Evolutionary conservation across 768 basidiomycete species (phyloP), one percentile per base, ranked within the genome.

Genomic region (Serendipita sp.): DNA sequence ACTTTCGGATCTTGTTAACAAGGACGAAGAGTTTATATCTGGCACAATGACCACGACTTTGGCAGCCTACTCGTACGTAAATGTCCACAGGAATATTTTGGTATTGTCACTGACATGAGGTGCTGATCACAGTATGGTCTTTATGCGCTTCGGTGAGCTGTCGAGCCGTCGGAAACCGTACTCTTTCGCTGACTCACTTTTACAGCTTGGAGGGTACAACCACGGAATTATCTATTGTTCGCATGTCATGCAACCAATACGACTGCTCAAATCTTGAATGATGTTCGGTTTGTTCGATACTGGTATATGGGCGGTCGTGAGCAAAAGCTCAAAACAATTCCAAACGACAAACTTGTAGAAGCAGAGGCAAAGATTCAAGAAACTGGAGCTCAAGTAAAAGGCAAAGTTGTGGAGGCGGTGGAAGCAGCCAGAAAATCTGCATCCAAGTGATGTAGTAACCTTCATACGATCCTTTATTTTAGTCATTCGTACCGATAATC

Each of bases 11-110:
- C 77, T 98, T 71, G 79, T 69, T 16, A 77, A 68, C 35, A 96
- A 93, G 73, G 92, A 97, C 82, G 92, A 96, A 74, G 91, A 96
- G 70, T 81, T 91, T 72, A 99, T 99, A 69, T 97, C 94, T 60
- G 95, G 94, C 15, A 83, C 92, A 38, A 99, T 99, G 95, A 94
- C 92, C 1, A 83, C 89, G 51, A 89, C 95, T 28, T 81, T 99
- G 46, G 81, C 84, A 7, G 80, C 78, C 66, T 99, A 99, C 76
- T 98, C 95, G 94, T 97, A 36, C 46, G n/a, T 38, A 66, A 83
- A 77, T 23, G 47, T 28, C 28, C 41, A 28, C n/a, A 18, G 30
- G 8, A 5, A 18, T n/a, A n/a, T 51, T 18, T 51, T 51, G 18
- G n/a, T 18, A n/a, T 51, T 51, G 45, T 41, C 41, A 13, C 13